phyloP scores from a whole-genome alignment of 2,329 filamentous ascomycete genomes.

The Chlorencoelia australis region DNA sequence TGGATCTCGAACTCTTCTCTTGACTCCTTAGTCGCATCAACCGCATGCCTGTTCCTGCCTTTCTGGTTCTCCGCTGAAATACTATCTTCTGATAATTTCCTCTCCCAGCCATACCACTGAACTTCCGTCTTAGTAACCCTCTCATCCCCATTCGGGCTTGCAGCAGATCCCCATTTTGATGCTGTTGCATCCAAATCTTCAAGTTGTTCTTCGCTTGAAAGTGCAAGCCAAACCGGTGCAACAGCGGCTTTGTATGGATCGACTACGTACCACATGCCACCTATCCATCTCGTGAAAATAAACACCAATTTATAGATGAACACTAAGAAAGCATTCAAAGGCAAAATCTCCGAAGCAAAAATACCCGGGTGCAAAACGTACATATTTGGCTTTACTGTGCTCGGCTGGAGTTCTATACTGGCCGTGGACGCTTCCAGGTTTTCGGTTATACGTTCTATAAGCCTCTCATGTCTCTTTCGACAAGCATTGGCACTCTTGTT shows the following conservation, averaged over 20 bases:
- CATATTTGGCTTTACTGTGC: constrained; percentile 44
- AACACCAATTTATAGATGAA: constrained; percentile 59
- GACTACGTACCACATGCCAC: constrained; percentile 80
- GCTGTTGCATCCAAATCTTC: constrained; percentile 44
- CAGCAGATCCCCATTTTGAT: constrained; percentile 79
- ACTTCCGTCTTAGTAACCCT: constrained; percentile 70
- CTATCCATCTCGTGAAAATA: constrained; percentile 63
- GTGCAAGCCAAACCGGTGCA: constrained; percentile 67
- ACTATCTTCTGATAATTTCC: constrained; percentile 37
- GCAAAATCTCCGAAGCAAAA: constrained; percentile 71
- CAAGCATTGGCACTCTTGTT: constrained; percentile 21
- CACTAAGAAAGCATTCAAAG: constrained; percentile 59
- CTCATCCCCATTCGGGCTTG: constrained; percentile 45
- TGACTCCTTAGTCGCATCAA: constrained; percentile 49
- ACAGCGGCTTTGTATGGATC: constrained; percentile 68
- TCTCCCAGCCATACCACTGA: constrained; percentile 72
- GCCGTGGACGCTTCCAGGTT: constrained; percentile 18
- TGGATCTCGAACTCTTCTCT: constrained; percentile 51
- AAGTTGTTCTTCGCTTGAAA: constrained; percentile 54
- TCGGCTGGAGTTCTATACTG: constrained; percentile 7
- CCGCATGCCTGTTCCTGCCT: constrained; percentile 48
- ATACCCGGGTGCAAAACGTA: constrained; percentile 84
- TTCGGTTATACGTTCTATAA: too few species aligned
- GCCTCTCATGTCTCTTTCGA: too few species aligned
- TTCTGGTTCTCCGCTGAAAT: constrained; percentile 38